phyloP scores from a whole-genome alignment of 1,284 basidiomycete species.

The Puccinia polysora region DNA sequence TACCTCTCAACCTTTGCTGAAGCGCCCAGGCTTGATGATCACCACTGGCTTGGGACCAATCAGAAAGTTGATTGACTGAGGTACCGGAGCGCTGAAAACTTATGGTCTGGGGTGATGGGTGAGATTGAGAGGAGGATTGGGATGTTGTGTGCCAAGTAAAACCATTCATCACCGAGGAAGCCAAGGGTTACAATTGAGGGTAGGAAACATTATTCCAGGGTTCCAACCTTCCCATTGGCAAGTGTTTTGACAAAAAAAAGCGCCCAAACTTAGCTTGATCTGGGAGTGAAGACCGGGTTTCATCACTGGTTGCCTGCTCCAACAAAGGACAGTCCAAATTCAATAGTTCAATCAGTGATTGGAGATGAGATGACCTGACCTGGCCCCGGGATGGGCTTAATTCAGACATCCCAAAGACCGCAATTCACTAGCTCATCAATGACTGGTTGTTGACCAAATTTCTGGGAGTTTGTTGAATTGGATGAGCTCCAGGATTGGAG shows the following conservation, averaged over 20 bases:
- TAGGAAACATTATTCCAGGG: too few species aligned
- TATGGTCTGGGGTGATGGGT: background rate
- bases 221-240: too few species aligned
- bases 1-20: conserved; percentile 13
- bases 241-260: background rate
- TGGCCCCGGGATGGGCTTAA: background rate
- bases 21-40: background rate
- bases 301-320: background rate
- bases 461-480: background rate
- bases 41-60: background rate
- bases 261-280: background rate
- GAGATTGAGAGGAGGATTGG: background rate
- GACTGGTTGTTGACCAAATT: background rate
- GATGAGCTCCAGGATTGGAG: background rate
- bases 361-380: background rate
- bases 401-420: background rate
- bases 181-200: too few species aligned
- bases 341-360: conserved; percentile 9
- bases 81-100: background rate
- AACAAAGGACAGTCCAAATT: conserved; percentile 8
- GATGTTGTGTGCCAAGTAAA: background rate
- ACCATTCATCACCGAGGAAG: too few species aligned
- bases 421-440: conserved; percentile 20
- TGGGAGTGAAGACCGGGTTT: background rate
- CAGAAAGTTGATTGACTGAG: conserved; percentile 7